Evolutionary conservation across 1,284 basidiomycete genomes (phyloP), one percentile per base, ranked within the genome.

Genomic region (Cutaneotrichosporon sp.): DNA sequence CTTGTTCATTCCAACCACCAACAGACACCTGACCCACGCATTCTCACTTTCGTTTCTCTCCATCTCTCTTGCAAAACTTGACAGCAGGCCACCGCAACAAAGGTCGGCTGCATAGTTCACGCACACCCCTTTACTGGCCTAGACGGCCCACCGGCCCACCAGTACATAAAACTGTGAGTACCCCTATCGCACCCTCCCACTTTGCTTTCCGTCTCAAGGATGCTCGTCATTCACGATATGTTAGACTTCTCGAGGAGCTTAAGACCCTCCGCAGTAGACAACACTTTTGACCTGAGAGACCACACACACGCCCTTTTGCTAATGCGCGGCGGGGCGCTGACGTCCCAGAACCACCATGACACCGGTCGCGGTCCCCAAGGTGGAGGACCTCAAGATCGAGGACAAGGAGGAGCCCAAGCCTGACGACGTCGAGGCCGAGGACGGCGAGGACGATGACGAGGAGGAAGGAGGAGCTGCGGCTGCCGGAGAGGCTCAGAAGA

Each of bases 401-500:
- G 61, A 69, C 23, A 52, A 61, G 47, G 54, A 66, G 41, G 68
- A 73, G 35, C 65, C 67, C n/a, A 67, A 69, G 13, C 60, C 60
- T 17, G 69, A 73, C 18, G 49, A 43, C n/a, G 53, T 23, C 12
- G 44, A 47, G 34, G 49, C 23, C 30, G 52, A 50, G 15, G 55
- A 52, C 46, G 59, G 62, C 23, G 68, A 71, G n/a, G 69, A 68
- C 9, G 69, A 69, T 8, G 66, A 63, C n/a, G 73, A 75, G 21
- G 72, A 68, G 69, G 70, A 70, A 23, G 69, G 67, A 4, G 68
- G 38, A 4, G 70, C 65, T 8, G 70, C 61, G 38, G 63, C 62
- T n/a, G 62, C 58, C 21, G 60, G 53, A 34, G 63, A 49, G 17
- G 53, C 58, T 59, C 68, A 64, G 10, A 86, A 86, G 72, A 89